Percentiles rank a stretch among this genome's conserved stretches.
These are phyloP conservation scores for Peronospora farinosa DNA, from an alignment of 352 stramenopile species.

Conservation along the genomic window DNA sequence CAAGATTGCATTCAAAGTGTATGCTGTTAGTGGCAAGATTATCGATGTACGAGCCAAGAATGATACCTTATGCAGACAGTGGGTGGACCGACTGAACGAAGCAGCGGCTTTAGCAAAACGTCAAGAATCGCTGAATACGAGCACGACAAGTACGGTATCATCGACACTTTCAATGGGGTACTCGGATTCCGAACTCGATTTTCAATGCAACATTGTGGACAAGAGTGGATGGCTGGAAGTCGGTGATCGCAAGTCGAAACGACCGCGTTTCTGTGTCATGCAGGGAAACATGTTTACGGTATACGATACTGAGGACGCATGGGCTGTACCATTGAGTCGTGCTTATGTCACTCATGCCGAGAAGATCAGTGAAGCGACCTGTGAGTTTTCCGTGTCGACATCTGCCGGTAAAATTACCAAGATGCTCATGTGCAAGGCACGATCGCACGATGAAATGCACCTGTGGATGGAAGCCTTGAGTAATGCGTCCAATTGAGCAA, in stretches of 20 bases:
- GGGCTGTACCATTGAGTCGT: slow-evolving; percentile 67
- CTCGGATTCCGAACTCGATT: slow-evolving; percentile 66
- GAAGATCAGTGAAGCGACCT: slow-evolving; percentile 51
- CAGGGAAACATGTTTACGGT: slow-evolving; percentile 80
- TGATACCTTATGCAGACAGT: slow-evolving; percentile 61
- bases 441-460: slow-evolving; percentile 69
- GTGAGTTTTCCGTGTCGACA: slow-evolving; percentile 61
- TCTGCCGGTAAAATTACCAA: slow-evolving; percentile 65
- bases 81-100: slow-evolving; percentile 67
- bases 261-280: slow-evolving; percentile 65
- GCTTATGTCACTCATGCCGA: slow-evolving; percentile 66
- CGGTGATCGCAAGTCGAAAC: slow-evolving; percentile 70
- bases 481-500: slow-evolving; percentile 42
- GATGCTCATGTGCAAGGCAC: slow-evolving; percentile 57
- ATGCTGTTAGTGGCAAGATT: slow-evolving; percentile 75
- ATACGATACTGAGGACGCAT: slow-evolving; percentile 77
- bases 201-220: slow-evolving; percentile 67
- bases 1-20: slow-evolving; percentile 81
- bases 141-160: slow-evolving; percentile 63
- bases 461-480: slow-evolving; percentile 64
- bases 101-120: slow-evolving; percentile 62
- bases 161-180: slow-evolving; percentile 58
- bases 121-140: slow-evolving; percentile 69
- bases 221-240: slow-evolving; percentile 77
- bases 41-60: slow-evolving; percentile 80